Evolutionary conservation across 352 stramenopile genomes (phyloP), one percentile per base, ranked within the genome.

Genomic region (Globisporangium rhizosaccharum): DNA sequence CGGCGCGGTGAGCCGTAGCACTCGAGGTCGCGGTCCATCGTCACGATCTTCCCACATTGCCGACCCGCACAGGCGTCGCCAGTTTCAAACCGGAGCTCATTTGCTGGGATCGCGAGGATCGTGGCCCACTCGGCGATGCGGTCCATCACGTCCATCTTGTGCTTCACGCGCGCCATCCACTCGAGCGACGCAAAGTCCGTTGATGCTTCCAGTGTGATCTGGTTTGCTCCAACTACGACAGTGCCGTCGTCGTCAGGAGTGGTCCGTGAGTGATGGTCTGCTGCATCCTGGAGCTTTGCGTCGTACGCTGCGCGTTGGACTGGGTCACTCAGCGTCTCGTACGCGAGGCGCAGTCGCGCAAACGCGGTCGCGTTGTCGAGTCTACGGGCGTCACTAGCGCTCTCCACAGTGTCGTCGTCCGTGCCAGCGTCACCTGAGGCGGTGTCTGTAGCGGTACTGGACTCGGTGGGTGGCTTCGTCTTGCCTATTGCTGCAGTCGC

Each of bases 71-170:
- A 92, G 8, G 62, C 66, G 41, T 90, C 76, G 3, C 82, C 82
- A 10, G 74, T 88, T 58, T 92, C 82, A 45, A 92, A 92, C 8
- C 78, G 80, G 36, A 92, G 59, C 20, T 92, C 74, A 1, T 74
- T 86, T n/a, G 82, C 70, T 50, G 78, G 64, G 17, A 92, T 71
- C 4, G 61, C 63, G 17, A 90, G 65, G 15, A 92, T 62, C 59
- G 77, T 85, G 18, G 76, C 79, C 82, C 82, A 92, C 53, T 87
- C 75, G 9, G 82, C 67, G 50, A 92, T 87, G 10, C 76, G 73
- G 41, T 85, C 82, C 80, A 92, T 92, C 1, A 92, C 82, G 51
- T 92, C 82, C 80, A 90, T 92, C 57, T 92, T 92, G 78, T 92
- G 80, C 60, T 92, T 90, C 17, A 92, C 76, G 5, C 82, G 77